Conservation (phyloP, 164 flowering plant species). For the Pachysandra terminalis region DNA sequence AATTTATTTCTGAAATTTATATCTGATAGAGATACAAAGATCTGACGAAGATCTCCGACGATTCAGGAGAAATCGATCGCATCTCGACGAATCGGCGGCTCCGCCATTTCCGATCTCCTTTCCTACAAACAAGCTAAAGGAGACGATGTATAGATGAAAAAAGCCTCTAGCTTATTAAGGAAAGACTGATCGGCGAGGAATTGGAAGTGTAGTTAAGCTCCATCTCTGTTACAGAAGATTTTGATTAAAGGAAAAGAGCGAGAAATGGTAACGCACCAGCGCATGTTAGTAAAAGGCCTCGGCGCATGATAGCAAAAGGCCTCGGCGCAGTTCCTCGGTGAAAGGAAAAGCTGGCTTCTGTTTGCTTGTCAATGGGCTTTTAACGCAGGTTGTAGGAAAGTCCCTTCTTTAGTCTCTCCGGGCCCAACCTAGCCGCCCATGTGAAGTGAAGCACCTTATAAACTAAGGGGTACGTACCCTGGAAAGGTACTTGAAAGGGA, state of each 20-base stretch:
- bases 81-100: conserved; percentile 1
- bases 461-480: too few species aligned
- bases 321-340: not conserved
- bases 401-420: too few species aligned
- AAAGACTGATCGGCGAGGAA: conserved; percentile 17
- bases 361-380: not conserved
- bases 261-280: conserved; percentile 37
- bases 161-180: too few species aligned
- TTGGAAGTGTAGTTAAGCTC: not conserved
- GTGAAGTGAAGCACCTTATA: too few species aligned
- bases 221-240: not conserved
- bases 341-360: too few species aligned
- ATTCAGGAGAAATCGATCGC: not conserved
- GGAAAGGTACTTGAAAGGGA: too few species aligned
- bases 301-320: conserved; percentile 35
- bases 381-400: too few species aligned
- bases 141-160: not conserved
- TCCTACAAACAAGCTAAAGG: not conserved
- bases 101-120: conserved; percentile 4
- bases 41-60: conserved; percentile 4
- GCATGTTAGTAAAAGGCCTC: conserved; percentile 38
- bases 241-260: too few species aligned
- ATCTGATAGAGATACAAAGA: not conserved
- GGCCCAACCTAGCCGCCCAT: too few species aligned
- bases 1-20: not conserved